Evolutionary conservation across 1,284 basidiomycete species (phyloP).

Genomic region (Rhodofomes roseus): DNA sequence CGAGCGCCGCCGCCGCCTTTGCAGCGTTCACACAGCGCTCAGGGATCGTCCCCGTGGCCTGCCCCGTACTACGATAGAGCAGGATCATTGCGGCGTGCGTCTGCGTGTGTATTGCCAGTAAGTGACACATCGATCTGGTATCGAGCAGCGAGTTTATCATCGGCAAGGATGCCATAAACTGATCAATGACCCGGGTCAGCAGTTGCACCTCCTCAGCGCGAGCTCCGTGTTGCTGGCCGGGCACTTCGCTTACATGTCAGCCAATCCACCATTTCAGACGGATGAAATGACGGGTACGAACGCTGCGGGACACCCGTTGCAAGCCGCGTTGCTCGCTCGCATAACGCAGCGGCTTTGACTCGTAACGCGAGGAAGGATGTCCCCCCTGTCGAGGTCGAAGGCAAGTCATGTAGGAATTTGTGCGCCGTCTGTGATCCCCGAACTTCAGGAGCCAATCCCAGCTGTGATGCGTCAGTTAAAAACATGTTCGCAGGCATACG

Average conservation of each 20-base stretch:
- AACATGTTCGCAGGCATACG: not conserved
- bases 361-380: slow-evolving; percentile 28
- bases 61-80: slow-evolving; percentile 29
- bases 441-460: slow-evolving; percentile 16
- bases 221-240: slow-evolving; percentile 11
- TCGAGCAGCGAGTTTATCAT: slow-evolving; percentile 12
- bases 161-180: slow-evolving; percentile 24
- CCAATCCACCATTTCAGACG: too few relatives aligned
- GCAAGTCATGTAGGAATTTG: slow-evolving; percentile 27
- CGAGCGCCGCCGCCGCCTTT: slow-evolving; percentile 20
- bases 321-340: slow-evolving; percentile 31
- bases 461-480: not conserved
- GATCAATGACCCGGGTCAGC: slow-evolving; percentile 28
- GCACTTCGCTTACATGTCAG: too few relatives aligned
- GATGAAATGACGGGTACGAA: slow-evolving; percentile 6
- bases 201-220: slow-evolving; percentile 24
- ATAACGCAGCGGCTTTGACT: slow-evolving; percentile 35
- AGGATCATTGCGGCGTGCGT: slow-evolving; percentile 33
- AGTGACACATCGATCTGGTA: slow-evolving; percentile 17
- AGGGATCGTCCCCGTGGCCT: slow-evolving; percentile 17
- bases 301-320: slow-evolving; percentile 17
- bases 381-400: slow-evolving; percentile 17
- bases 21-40: slow-evolving; percentile 23
- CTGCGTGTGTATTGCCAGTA: slow-evolving; percentile 31
- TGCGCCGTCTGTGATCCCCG: slow-evolving; percentile 25